These are phyloP conservation scores for Quercus wislizeni DNA, from an alignment of 306 rosid genomes.

Conservation along the genomic window DNA sequence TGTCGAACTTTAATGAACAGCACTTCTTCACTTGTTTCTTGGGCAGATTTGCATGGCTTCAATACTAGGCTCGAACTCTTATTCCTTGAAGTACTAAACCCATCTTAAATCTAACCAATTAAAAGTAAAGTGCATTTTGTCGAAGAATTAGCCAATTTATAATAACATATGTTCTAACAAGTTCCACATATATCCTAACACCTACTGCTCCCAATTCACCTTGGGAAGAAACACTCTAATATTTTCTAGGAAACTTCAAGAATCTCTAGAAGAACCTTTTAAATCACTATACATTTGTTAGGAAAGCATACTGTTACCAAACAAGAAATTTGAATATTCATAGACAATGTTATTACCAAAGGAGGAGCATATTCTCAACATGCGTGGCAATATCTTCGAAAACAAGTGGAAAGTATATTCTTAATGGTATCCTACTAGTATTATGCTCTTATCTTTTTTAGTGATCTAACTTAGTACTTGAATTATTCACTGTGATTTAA, in stretches of 20 bases:
- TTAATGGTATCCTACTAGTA: neutral
- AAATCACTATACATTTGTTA: constrained; percentile 38
- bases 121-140: no score
- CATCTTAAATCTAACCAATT: no score
- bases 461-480: neutral
- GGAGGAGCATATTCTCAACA: neutral
- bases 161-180: no score
- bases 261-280: constrained; percentile 44
- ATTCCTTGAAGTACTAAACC: no score
- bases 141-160: no score
- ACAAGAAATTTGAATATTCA: no score
- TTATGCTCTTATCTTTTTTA: neutral
- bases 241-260: constrained; percentile 51
- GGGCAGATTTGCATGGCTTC: no score
- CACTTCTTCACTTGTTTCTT: no score
- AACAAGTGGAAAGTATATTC: neutral
- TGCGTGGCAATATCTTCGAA: neutral
- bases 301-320: neutral
- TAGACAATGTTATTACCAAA: neutral
- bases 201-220: constrained; percentile 73
- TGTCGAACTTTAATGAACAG: no score
- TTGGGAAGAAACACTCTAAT: constrained; percentile 66
- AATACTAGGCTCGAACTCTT: no score
- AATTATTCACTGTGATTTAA: no score
- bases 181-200: neutral